phyloP scores from a whole-genome alignment of 2,329 filamentous ascomycete species.

The Pseudocercospora pini-densiflorae region DNA sequence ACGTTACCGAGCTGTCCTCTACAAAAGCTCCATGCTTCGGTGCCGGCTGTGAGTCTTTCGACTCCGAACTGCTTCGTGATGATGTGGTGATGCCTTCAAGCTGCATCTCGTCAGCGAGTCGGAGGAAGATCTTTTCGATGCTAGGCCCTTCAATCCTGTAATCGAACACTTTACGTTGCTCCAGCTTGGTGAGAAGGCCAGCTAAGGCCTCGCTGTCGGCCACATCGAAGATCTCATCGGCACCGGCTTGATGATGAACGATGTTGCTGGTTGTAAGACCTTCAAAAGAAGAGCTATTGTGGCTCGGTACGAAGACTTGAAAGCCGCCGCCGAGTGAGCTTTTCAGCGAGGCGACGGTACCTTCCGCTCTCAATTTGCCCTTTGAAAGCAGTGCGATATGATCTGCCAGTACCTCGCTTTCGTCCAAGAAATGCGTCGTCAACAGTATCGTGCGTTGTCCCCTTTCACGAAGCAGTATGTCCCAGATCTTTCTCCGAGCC shows the following conservation, averaged over 20 bases:
- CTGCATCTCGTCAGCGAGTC: constrained; percentile 73
- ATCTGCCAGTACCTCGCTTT: constrained; percentile 84
- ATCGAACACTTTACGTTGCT: constrained; percentile 66
- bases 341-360: constrained; percentile 82
- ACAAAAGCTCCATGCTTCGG: background rate
- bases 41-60: constrained; percentile 4
- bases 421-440: constrained; percentile 90
- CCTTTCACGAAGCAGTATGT: constrained; percentile 82
- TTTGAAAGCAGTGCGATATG: constrained; percentile 85
- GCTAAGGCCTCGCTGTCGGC: constrained; percentile 19
- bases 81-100: background rate
- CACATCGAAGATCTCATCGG: constrained; percentile 15
- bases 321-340: constrained; percentile 79
- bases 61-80: background rate
- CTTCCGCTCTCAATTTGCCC: constrained; percentile 76
- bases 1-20: constrained; percentile 6
- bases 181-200: constrained; percentile 49
- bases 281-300: background rate
- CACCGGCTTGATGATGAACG: background rate
- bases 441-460: constrained; percentile 79
- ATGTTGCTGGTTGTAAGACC: background rate
- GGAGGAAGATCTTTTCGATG: constrained; percentile 87
- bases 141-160: constrained; percentile 85
- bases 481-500: constrained; percentile 85
- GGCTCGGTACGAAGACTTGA: constrained; percentile 55